Evolutionary conservation across 495 filamentous ascomycete genomes (phyloP), one percentile per base, ranked within the genome.

Genomic region (Extremus antarcticus): DNA sequence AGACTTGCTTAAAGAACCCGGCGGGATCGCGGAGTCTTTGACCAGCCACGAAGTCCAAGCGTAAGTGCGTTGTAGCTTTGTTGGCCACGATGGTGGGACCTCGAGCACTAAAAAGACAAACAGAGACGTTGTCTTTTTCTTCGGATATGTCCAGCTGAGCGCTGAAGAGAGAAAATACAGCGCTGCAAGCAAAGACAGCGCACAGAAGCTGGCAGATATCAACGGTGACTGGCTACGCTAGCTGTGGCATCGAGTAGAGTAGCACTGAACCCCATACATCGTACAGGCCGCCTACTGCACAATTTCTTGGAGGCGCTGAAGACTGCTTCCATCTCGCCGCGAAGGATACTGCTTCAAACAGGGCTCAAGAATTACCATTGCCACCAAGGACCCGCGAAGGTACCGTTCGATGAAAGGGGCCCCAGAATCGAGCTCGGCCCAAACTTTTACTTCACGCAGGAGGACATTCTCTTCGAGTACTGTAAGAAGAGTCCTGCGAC

Each of bases 391-490:
- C 73, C 72, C 0, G 54, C 69, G 0, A 56, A 55, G 8, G 50
- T 66, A 21, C 76, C 75, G 0, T 65, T 66, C 45, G 64, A 69
- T 46, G 75, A 78, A 62, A 60, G 61, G 25, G 67, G 71, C 56
- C 68, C 70, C 7, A 70, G 74, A 73, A 3, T 62, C 74, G 17
- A 57, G 1, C 65, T 21, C 3, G 20, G 17, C 29, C 70, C n/a
- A 68, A 78, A 78, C 62, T 78, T 77, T 63, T 78, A 78, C 68
- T 76, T 73, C 59, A 56, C 60, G 2, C 74, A 78, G 64, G 72
- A 78, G 65, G 73, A 78, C 55, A 43, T 61, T 21, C 64, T 77
- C 0, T 51, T 50, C 9, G 25, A 56, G 3, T 77, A 63, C 59
- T 71, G 68, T 57, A 32, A 50, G 1, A 57, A 58, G 1, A 43